Evolutionary conservation across 176 grass and related monocot species (phyloP).

Genomic region (Cymbopogon citratus): DNA sequence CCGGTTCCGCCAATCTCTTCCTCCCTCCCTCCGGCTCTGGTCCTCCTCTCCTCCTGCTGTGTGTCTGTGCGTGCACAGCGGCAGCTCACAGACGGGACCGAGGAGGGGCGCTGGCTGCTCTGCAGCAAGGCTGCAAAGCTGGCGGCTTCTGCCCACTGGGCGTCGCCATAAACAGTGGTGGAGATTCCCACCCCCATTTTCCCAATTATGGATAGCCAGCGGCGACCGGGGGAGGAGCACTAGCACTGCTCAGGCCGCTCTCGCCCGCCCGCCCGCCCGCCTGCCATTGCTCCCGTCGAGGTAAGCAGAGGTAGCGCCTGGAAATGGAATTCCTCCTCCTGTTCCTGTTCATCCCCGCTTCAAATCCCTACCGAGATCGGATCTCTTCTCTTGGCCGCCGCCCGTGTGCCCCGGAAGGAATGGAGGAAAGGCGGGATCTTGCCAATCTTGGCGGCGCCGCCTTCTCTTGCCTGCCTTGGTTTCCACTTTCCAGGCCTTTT

Average conservation of each 20-base stretch:
- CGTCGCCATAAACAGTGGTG: constrained; percentile 16
- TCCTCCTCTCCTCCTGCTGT: neutral
- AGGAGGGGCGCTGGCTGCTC: too few relatives aligned
- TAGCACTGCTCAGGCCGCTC: neutral
- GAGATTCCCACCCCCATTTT: constrained; percentile 46
- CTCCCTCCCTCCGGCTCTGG: neutral
- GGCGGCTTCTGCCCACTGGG: constrained; percentile 5
- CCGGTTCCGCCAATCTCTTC: constrained; percentile 6
- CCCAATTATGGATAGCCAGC: constrained; percentile 36
- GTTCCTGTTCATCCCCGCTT: neutral
- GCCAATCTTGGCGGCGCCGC: too few relatives aligned
- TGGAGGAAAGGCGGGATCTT: constrained; percentile 22
- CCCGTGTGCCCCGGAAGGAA: too few relatives aligned
- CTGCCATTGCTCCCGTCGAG: constrained; percentile 36
- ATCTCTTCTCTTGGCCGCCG: neutral
- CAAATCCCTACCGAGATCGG: constrained; percentile 5
- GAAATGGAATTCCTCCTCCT: neutral
- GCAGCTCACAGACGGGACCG: neutral
- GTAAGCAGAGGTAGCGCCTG: constrained; percentile 31
- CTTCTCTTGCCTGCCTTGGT: neutral
- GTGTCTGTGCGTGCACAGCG: constrained; percentile 25
- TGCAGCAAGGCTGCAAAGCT: constrained; percentile 39
- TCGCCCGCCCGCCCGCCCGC: neutral
- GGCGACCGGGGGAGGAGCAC: neutral
- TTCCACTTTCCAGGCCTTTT: too few relatives aligned